phyloP scores from a whole-genome alignment of 2,329 filamentous ascomycete species.

The Penicillium corylophilum region DNA sequence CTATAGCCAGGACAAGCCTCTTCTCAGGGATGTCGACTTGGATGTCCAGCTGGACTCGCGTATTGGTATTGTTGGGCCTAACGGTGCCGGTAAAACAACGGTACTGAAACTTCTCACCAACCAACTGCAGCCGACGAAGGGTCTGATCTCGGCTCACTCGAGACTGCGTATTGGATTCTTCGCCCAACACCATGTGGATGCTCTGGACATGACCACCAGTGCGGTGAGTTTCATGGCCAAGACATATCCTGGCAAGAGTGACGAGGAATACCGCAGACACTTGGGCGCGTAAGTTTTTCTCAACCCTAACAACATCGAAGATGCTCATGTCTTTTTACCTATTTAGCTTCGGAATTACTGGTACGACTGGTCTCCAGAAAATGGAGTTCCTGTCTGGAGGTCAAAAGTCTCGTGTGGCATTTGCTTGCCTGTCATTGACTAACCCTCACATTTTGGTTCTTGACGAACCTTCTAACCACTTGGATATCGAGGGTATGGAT shows the following conservation, averaged over 20 bases:
- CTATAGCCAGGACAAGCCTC: constrained; percentile 73
- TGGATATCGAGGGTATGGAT: constrained; percentile 99
- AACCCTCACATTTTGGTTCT: constrained; percentile 97
- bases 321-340: background rate
- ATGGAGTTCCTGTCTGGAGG: constrained; percentile 93
- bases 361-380: constrained; percentile 94
- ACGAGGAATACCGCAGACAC: constrained; percentile 95
- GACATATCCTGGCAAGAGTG: constrained; percentile 82
- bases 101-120: constrained; percentile 97
- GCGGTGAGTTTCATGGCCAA: constrained; percentile 97
- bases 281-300: constrained; percentile 73
- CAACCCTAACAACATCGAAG: background rate
- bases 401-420: constrained; percentile 97
- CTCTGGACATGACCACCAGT: constrained; percentile 81
- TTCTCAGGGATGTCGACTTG: constrained; percentile 84
- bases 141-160: constrained; percentile 83
- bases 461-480: constrained; percentile 96
- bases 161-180: constrained; percentile 93
- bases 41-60: constrained; percentile 97
- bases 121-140: constrained; percentile 71
- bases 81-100: constrained; percentile 97
- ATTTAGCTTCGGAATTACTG: constrained; percentile 67
- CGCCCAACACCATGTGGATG: constrained; percentile 97
- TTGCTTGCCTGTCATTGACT: constrained; percentile 88
- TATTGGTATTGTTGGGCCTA: constrained; percentile 98